phyloP scores from a whole-genome alignment of 2,329 filamentous ascomycete species.

The Aspergillus oerlinghausenensis region DNA sequence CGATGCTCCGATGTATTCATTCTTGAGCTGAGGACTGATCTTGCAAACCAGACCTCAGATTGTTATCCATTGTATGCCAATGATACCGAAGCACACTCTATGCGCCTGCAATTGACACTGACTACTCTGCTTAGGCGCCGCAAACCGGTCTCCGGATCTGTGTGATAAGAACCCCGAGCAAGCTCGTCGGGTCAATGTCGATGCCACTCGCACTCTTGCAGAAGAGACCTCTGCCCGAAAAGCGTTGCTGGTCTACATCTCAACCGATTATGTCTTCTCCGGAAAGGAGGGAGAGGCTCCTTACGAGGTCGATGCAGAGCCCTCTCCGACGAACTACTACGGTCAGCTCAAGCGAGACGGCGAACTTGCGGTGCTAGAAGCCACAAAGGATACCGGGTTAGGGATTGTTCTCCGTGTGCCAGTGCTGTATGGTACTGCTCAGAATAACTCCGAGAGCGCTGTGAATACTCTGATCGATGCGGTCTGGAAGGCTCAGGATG shows the following conservation, averaged over 20 bases:
- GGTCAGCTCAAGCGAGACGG: constrained; percentile 70
- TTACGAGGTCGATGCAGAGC: constrained; percentile 61
- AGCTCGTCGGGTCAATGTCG: constrained; percentile 69
- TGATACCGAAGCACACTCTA: not conserved
- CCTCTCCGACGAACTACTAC: constrained; percentile 74
- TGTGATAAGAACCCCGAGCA: constrained; percentile 75
- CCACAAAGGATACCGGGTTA: constrained; percentile 49
- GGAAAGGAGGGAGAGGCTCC: constrained; percentile 78
- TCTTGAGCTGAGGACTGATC: constrained; percentile 1
- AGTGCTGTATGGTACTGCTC: constrained; percentile 74
- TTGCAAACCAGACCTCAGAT: constrained; percentile 58
- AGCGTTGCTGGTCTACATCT: constrained; percentile 55
- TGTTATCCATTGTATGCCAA: constrained; percentile 69
- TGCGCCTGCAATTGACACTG: constrained; percentile 3
- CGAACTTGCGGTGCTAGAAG: constrained; percentile 64
- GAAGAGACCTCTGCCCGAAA: constrained; percentile 56
- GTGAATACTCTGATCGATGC: constrained; percentile 75
- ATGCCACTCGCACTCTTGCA: constrained; percentile 64
- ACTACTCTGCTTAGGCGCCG: constrained; percentile 57
- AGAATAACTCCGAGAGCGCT: constrained; percentile 69
- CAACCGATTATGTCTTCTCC: constrained; percentile 74
- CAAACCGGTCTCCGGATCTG: constrained; percentile 82
- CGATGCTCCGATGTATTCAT: not conserved
- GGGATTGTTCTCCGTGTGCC: constrained; percentile 74
- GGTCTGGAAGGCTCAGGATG: constrained; percentile 68